phyloP scores from a whole-genome alignment of 306 rosid genomes.

The Comarum palustre region DNA sequence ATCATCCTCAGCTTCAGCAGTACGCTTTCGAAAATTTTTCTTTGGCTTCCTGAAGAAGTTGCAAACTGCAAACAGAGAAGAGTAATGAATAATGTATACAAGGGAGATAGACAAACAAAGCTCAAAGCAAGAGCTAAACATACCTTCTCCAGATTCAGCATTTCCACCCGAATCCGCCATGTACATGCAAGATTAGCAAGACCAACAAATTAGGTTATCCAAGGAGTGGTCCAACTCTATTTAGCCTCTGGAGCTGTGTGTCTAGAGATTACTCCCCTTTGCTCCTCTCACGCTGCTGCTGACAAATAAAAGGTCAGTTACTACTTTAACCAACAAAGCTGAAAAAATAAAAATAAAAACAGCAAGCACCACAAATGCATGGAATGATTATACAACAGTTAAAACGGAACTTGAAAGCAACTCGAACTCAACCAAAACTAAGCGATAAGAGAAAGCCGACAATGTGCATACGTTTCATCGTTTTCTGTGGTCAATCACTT shows the following conservation, averaged over 20 bases:
- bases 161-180: slow-evolving; percentile 38
- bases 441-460: background rate
- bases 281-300: background rate
- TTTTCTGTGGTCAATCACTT: background rate
- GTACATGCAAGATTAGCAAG: background rate
- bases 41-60: slow-evolving; percentile 51
- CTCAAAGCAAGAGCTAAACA: background rate
- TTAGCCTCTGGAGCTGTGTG: background rate
- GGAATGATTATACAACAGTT: background rate
- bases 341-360: background rate
- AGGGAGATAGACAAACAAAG: background rate
- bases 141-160: slow-evolving; percentile 41
- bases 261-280: background rate
- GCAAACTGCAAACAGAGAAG: slow-evolving; percentile 34
- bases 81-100: background rate
- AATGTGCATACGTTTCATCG: background rate
- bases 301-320: background rate
- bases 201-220: background rate
- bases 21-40: slow-evolving; percentile 38
- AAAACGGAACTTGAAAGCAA: background rate
- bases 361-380: background rate
- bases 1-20: slow-evolving; percentile 36
- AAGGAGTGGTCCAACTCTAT: background rate
- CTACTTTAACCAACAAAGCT: background rate
- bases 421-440: background rate